Percentiles rank a stretch among this genome's conserved stretches.
Evolutionary conservation across 257 asterid genomes (phyloP).

Genomic region (Solanum rostratum): DNA sequence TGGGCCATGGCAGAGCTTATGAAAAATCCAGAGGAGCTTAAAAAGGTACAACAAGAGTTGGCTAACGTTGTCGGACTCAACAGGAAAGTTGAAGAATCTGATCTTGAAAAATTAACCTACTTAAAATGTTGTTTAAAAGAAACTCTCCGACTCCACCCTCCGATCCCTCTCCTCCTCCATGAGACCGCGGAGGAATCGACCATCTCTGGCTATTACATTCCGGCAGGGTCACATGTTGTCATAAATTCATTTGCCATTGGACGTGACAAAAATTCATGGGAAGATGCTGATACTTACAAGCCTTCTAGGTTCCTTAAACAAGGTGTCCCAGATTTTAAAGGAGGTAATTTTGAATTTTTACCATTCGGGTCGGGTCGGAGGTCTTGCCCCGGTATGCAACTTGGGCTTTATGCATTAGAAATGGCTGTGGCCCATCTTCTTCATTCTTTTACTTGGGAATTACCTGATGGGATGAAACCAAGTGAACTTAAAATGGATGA

Average conservation of each 20-base stretch:
- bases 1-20: constrained; percentile 85
- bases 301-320: constrained; percentile 45
- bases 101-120: constrained; percentile 49
- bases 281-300: constrained; percentile 38
- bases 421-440: constrained; percentile 75
- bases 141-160: constrained; percentile 83
- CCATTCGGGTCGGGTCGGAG: constrained; percentile 94
- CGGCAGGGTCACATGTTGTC: constrained; percentile 51
- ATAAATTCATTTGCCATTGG: constrained; percentile 84
- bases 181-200: constrained; percentile 51
- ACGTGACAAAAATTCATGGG: constrained; percentile 67
- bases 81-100: constrained; percentile 61
- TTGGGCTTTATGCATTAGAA: constrained; percentile 69
- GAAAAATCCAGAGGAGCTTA: constrained; percentile 59
- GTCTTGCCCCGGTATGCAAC: constrained; percentile 98
- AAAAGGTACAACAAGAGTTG: constrained; percentile 61
- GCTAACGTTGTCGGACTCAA: constrained; percentile 45
- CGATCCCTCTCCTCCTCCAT: constrained; percentile 88
- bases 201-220: constrained; percentile 52
- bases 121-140: constrained; percentile 61
- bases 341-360: constrained; percentile 59
- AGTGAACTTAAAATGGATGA: constrained; percentile 61
- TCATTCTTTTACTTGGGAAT: constrained; percentile 77
- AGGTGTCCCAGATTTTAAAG: constrained; percentile 54
- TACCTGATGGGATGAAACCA: constrained; percentile 87